Evolutionary conservation across 1,284 basidiomycete genomes (phyloP).

Genomic region (Exobasidium cylindrosporum): DNA sequence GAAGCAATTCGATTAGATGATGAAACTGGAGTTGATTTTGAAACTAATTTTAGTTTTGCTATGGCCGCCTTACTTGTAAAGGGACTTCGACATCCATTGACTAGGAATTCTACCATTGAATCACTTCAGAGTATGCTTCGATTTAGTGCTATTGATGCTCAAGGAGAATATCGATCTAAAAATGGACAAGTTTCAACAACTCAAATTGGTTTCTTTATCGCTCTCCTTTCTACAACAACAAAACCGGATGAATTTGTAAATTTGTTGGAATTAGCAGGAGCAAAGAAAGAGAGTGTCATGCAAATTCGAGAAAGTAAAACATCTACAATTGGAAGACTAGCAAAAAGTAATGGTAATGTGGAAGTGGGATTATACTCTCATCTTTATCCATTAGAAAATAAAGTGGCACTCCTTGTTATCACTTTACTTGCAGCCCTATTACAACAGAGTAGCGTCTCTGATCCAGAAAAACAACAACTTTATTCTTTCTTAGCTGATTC

Average conservation of each 20-base stretch:
- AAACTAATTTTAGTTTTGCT: slow-evolving; percentile 48
- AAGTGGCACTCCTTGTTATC: slow-evolving; percentile 41
- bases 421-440: slow-evolving; percentile 41
- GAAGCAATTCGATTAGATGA: slow-evolving; percentile 44
- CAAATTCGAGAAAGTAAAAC: slow-evolving; percentile 24
- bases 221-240: slow-evolving; percentile 39
- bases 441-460: slow-evolving; percentile 38
- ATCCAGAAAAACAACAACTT: slow-evolving; percentile 39
- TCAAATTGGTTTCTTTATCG: slow-evolving; percentile 47
- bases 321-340: background rate
- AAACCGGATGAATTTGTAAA: slow-evolving; percentile 42
- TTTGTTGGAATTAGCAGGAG: slow-evolving; percentile 37
- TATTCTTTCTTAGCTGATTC: slow-evolving; percentile 46
- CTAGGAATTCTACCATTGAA: slow-evolving; percentile 38
- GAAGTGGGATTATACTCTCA: slow-evolving; percentile 26
- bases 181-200: slow-evolving; percentile 31
- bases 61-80: slow-evolving; percentile 49
- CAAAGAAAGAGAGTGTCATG: slow-evolving; percentile 25
- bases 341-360: background rate
- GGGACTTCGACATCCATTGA: slow-evolving; percentile 43
- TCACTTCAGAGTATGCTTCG: slow-evolving; percentile 40
- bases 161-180: slow-evolving; percentile 24
- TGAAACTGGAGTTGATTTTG: slow-evolving; percentile 50
- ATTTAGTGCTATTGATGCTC: slow-evolving; percentile 29
- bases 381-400: slow-evolving; percentile 40